Evolutionary conservation across 164 flowering plant species (phyloP).

Genomic region (Kingdonia uniflora): DNA sequence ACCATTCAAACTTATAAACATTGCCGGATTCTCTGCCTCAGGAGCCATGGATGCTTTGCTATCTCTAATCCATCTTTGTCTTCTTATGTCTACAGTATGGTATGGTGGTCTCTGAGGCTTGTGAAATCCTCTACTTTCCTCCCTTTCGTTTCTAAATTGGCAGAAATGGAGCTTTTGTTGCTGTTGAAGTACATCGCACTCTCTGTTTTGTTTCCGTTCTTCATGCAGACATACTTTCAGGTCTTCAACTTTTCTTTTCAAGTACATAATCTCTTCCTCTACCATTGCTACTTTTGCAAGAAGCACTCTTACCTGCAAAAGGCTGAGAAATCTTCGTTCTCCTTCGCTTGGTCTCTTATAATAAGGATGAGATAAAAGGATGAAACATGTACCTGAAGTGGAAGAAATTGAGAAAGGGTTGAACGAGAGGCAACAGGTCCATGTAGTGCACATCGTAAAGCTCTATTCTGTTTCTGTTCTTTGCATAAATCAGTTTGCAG

Average conservation of each 20-base stretch:
- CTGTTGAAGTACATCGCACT: constrained; percentile 15
- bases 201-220: constrained; percentile 33
- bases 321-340: neutral
- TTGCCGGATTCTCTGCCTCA: constrained; percentile 29
- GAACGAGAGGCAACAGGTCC: constrained; percentile 35
- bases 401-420: constrained; percentile 30
- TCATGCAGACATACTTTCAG: constrained; percentile 32
- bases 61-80: constrained; percentile 15
- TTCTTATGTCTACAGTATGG: constrained; percentile 16
- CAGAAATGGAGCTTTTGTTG: constrained; percentile 11
- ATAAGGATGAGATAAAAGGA: neutral
- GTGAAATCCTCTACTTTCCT: neutral
- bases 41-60: constrained; percentile 37
- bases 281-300: constrained; percentile 51
- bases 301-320: constrained; percentile 44
- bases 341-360: neutral
- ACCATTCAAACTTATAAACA: constrained; percentile 25
- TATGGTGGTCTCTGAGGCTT: constrained; percentile 10
- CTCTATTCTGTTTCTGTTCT: constrained; percentile 38
- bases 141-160: constrained; percentile 2
- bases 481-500: constrained; percentile 43
- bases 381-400: constrained; percentile 39
- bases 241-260: constrained; percentile 47
- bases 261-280: constrained; percentile 58
- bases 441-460: constrained; percentile 40